Evolutionary conservation across 2,329 filamentous ascomycete species (phyloP).

Genomic region (Fusarium miscanthi): DNA sequence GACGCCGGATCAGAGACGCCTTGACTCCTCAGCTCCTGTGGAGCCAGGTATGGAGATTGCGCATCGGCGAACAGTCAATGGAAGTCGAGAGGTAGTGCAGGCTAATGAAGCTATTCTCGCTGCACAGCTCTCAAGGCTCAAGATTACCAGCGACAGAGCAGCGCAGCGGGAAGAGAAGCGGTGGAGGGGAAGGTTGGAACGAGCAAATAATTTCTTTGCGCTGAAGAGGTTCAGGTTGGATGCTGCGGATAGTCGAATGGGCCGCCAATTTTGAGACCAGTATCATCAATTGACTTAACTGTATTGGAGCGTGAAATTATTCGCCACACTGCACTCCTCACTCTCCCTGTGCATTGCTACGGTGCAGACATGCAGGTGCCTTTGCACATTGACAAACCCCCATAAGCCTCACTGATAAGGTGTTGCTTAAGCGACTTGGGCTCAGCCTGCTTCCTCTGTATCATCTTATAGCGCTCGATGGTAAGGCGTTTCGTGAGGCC

Average conservation of each 20-base stretch:
- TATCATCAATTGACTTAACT: too few species aligned
- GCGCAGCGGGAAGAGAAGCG: not conserved
- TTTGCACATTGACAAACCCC: too few species aligned
- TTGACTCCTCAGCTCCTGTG: rapidly evolving
- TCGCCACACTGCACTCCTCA: too few species aligned
- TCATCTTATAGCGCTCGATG: too few species aligned
- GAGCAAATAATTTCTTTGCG: conserved; percentile 3
- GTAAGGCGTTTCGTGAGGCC: too few species aligned
- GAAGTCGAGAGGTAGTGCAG: not conserved
- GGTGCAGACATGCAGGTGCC: too few species aligned
- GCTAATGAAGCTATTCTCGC: not conserved
- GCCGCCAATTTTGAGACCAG: not conserved
- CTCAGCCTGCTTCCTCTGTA: too few species aligned
- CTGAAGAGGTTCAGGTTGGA: not conserved
- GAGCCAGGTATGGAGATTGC: not conserved
- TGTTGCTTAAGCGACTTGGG: too few species aligned
- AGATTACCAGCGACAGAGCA: not conserved
- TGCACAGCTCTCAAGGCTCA: not conserved
- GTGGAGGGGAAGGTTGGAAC: not conserved
- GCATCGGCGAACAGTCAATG: not conserved
- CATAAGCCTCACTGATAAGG: too few species aligned
- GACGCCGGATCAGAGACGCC: rapidly evolving
- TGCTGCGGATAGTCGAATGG: conserved; percentile 1
- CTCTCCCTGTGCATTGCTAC: too few species aligned
- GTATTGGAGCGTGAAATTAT: too few species aligned